Evolutionary conservation across 1,284 basidiomycete genomes (phyloP).

Genomic region (Sphagnurus paluster): DNA sequence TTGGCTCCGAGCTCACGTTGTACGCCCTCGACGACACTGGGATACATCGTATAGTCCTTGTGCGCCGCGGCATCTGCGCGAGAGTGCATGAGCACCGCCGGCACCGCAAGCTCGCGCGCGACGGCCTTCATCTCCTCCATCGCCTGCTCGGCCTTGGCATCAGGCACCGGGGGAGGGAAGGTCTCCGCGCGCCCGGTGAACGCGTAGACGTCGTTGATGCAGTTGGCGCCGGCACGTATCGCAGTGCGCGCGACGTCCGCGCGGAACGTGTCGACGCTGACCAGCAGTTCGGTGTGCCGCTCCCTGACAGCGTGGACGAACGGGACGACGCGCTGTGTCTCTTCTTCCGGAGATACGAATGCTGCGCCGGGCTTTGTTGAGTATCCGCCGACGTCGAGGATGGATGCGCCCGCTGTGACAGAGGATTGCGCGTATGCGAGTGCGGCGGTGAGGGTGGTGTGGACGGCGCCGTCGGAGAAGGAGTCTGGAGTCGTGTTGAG

Average conservation of each 20-base stretch:
- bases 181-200: slow-evolving; percentile 67
- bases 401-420: slow-evolving; percentile 61
- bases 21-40: slow-evolving; percentile 66
- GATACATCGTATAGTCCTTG: slow-evolving; percentile 64
- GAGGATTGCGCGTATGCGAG: slow-evolving; percentile 49
- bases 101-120: slow-evolving; percentile 62
- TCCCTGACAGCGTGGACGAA: slow-evolving; percentile 53
- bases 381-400: slow-evolving; percentile 94
- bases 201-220: slow-evolving; percentile 93
- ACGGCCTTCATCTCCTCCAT: slow-evolving; percentile 65
- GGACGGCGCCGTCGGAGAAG: slow-evolving; percentile 86
- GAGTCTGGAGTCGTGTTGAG: slow-evolving; percentile 97
- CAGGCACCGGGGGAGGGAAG: slow-evolving; percentile 38
- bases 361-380: slow-evolving; percentile 83
- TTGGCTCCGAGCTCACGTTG: slow-evolving; percentile 72
- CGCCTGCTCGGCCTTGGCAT: slow-evolving; percentile 30
- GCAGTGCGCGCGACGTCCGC: slow-evolving; percentile 79
- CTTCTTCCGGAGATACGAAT: slow-evolving; percentile 73
- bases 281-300: slow-evolving; percentile 43
- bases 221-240: slow-evolving; percentile 83
- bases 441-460: slow-evolving; percentile 52
- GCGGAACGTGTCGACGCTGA: slow-evolving; percentile 95
- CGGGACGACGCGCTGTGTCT: slow-evolving; percentile 75
- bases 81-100: slow-evolving; percentile 93
- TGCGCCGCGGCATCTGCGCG: slow-evolving; percentile 76